Evolutionary conservation across 345 rosid species (phyloP).

Genomic region (Boechera retrofracta): DNA sequence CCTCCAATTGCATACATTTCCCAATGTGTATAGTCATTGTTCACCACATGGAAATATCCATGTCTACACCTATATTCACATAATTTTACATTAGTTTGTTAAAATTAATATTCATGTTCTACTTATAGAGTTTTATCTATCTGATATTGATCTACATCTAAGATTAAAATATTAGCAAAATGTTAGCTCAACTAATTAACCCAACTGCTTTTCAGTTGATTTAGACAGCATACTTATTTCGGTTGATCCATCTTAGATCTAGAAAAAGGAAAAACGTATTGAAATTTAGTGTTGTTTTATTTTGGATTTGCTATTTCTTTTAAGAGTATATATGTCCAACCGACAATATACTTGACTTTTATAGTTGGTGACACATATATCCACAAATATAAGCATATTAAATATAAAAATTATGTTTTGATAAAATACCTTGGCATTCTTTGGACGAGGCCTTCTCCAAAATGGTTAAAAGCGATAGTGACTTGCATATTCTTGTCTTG

Average conservation of each 20-base stretch:
- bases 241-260: slow-evolving; percentile 19
- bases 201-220: slow-evolving; percentile 19
- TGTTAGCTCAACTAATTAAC: slow-evolving; percentile 14
- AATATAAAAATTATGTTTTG: neutral
- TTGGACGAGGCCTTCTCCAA: slow-evolving; percentile 88
- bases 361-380: slow-evolving; percentile 11
- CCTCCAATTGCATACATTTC: slow-evolving; percentile 94
- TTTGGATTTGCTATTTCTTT: slow-evolving; percentile 1
- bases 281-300: slow-evolving; percentile 19
- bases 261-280: neutral
- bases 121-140: neutral
- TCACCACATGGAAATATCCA: slow-evolving; percentile 92
- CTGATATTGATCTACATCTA: neutral
- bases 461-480: slow-evolving; percentile 87
- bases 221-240: slow-evolving; percentile 18
- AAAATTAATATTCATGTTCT: neutral
- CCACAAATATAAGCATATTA: slow-evolving; percentile 16
- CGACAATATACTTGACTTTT: slow-evolving; percentile 40
- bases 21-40: slow-evolving; percentile 93
- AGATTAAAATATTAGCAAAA: neutral
- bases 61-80: slow-evolving; percentile 61
- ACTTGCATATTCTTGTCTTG: slow-evolving; percentile 85
- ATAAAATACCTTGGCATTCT: slow-evolving; percentile 73
- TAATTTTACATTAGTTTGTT: slow-evolving; percentile 7
- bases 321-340: neutral